phyloP scores from a whole-genome alignment of 108 stramenopile genomes.

The Schizochytrium sp. region DNA sequence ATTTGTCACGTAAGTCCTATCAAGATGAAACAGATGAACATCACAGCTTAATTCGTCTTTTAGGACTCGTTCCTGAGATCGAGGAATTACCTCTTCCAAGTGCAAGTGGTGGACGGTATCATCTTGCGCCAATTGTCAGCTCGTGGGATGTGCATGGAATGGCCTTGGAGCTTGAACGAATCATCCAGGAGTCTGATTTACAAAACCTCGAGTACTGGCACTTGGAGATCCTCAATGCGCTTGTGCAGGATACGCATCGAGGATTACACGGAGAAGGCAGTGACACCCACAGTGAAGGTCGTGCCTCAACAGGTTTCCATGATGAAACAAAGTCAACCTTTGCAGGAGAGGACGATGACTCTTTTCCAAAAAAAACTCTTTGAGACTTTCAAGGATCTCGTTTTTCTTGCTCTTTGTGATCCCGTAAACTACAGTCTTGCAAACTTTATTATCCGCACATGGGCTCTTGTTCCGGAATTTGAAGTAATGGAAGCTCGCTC shows the following conservation, averaged over 20 bases:
- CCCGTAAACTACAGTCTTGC: slow-evolving; percentile 3
- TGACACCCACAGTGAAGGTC: neutral
- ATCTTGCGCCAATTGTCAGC: slow-evolving; percentile 14
- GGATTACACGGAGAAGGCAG: neutral
- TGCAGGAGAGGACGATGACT: neutral
- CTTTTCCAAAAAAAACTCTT: slow-evolving; percentile 9
- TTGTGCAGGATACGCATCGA: neutral
- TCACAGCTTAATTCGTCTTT: neutral
- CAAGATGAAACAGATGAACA: neutral
- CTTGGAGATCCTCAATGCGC: slow-evolving; percentile 46
- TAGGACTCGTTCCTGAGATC: slow-evolving; percentile 15
- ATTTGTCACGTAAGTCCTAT: neutral
- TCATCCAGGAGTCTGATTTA: neutral
- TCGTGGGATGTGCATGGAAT: neutral
- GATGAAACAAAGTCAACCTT: neutral
- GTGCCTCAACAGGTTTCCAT: too few species aligned
- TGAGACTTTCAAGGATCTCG: neutral
- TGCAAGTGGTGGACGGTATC: slow-evolving; percentile 17
- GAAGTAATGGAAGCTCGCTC: neutral
- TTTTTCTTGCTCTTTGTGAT: slow-evolving; percentile 1
- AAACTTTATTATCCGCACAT: neutral
- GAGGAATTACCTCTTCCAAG: slow-evolving; percentile 19
- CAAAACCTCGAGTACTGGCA: slow-evolving; percentile 17
- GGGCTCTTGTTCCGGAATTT: neutral
- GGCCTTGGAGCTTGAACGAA: neutral